Conservation (phyloP, 495 filamentous ascomycete species). For the Neurospora intermedia region DNA sequence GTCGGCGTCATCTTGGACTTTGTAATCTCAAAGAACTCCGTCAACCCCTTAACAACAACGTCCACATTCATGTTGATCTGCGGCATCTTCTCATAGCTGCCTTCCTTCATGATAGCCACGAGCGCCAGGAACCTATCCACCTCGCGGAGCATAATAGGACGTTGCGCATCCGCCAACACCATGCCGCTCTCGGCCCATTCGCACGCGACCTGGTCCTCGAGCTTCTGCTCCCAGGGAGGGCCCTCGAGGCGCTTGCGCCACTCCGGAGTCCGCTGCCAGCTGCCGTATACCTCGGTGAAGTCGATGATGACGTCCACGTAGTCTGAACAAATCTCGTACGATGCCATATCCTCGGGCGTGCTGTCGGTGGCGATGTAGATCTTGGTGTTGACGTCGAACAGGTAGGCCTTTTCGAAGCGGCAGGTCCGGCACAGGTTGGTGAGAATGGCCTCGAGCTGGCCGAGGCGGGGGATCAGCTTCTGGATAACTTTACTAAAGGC, state of each 20-base stretch:
- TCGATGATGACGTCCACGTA: conserved; percentile 98
- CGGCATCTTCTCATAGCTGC: conserved; percentile 47
- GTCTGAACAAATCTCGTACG: conserved; percentile 95
- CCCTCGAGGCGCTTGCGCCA: conserved; percentile 47
- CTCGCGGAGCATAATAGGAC: conserved; percentile 74
- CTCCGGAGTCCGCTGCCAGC: conserved; percentile 46
- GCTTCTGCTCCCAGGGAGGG: conserved; percentile 48
- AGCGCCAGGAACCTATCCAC: conserved; percentile 80
- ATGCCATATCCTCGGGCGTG: conserved; percentile 79
- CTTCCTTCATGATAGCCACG: conserved; percentile 65
- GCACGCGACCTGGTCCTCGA: conserved; percentile 52
- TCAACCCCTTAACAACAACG: conserved; percentile 42
- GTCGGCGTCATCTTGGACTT: conserved; percentile 27
- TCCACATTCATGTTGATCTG: conserved; percentile 48
- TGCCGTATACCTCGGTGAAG: conserved; percentile 84
- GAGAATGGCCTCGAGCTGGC: conserved; percentile 82
- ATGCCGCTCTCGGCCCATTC: conserved; percentile 70
- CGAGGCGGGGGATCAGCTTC: conserved; percentile 86
- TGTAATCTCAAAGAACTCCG: conserved; percentile 47
- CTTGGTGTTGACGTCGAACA: conserved; percentile 94
- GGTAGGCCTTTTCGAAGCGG: conserved; percentile 91
- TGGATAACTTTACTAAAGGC: conserved; percentile 97
- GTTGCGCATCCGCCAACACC: conserved; percentile 65
- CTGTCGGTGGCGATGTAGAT: conserved; percentile 97
- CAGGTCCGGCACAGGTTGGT: conserved; percentile 82